Percentiles rank a stretch among this genome's conserved stretches.
These are phyloP conservation scores for Bretschneidera sinensis DNA, from an alignment of 345 rosid genomes.

Conservation along the genomic window DNA sequence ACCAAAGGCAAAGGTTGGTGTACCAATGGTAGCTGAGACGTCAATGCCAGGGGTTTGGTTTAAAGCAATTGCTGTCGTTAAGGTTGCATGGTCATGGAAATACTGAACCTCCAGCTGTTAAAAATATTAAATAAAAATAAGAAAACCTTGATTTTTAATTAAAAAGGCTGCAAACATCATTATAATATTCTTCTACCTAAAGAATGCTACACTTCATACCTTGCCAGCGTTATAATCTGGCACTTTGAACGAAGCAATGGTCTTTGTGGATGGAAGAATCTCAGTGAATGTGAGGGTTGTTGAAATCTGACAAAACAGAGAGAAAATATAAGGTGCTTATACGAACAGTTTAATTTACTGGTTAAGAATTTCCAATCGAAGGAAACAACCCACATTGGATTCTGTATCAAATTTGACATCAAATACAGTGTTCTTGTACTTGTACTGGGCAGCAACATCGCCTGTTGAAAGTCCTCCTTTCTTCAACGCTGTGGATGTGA, in stretches of 20 bases:
- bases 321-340: constrained; percentile 7
- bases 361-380: not conserved
- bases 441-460: constrained; percentile 75
- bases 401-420: constrained; percentile 81
- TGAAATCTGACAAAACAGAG: constrained; percentile 44
- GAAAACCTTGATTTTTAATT: not conserved
- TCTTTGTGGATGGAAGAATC: constrained; percentile 77
- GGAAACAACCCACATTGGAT: constrained; percentile 55
- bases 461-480: constrained; percentile 79
- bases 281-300: constrained; percentile 65
- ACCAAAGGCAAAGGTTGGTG: constrained; percentile 80
- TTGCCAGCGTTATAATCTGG: constrained; percentile 77
- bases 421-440: constrained; percentile 59
- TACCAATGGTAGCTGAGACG: constrained; percentile 75
- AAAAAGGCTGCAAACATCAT: not conserved
- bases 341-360: not conserved
- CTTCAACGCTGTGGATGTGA: constrained; percentile 69
- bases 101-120: constrained; percentile 87
- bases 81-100: constrained; percentile 75
- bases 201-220: constrained; percentile 36
- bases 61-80: constrained; percentile 60
- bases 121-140: too few relatives aligned
- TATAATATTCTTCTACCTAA: constrained; percentile 3
- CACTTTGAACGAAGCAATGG: constrained; percentile 71
- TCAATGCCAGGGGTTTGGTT: constrained; percentile 68